Base-by-base conservation (phyloP, 139 green algal species). In the Chlorella sp. region DNA sequence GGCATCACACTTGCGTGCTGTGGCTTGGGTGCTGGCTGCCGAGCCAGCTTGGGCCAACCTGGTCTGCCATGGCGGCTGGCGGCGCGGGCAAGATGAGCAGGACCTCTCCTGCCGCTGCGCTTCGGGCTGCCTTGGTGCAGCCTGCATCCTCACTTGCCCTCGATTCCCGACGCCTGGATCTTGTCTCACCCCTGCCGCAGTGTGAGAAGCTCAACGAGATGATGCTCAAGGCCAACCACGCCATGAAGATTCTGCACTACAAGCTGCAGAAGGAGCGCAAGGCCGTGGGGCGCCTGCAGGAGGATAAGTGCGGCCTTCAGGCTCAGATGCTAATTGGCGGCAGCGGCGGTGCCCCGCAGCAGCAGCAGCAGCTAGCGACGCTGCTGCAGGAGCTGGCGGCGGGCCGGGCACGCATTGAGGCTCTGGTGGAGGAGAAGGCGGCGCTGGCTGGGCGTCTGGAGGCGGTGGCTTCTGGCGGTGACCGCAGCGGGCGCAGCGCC, bases 211-310 rank as follows among this genome's bases (percentile, higher is more conserved):
- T 36, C 42, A 88, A 88, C 48, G 32, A 91, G 81, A 83, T 83
- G 88, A 68, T 91, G 64, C 42, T 76, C 80, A 91, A 91, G 68
- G 88, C 88, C 68, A 91, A 83, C 80, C 88, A 91, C 39, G 88
- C 88, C 80, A 91, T 91, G 80, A 87, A 88, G 68, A 76, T 91
- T 22, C 80, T 91, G 80, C 88, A 91, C 81, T 88, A 83, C 66
- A 91, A 91, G 88, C 88, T 91, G n/a, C 80, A 88, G 68, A 87
- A 88, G 48, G 88, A 91, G 88, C 88, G 88, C 42, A 83, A 88
- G 88, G 36, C 61, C 12, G 88, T 91, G 64, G 81, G 1, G 28
- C 66, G 81, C 40, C 81, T 91, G 81, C 88, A 91, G 88, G 88
- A 86, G 39, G 87, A 90, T 61, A 90, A 90, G 87, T 87, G 87